Evolutionary conservation across 345 rosid genomes (phyloP).

Genomic region (Draba incana): DNA sequence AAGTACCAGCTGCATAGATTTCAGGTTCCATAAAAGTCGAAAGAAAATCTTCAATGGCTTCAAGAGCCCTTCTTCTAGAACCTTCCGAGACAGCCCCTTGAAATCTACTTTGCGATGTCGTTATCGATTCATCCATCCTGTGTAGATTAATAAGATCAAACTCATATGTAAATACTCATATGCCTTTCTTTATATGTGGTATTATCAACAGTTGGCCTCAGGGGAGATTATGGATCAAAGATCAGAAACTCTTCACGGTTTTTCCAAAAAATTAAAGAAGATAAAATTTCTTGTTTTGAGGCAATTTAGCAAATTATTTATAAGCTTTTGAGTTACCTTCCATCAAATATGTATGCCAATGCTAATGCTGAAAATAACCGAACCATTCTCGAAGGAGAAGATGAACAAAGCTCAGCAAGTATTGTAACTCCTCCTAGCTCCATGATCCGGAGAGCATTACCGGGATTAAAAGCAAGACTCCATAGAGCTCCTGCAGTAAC

Average conservation of each 20-base stretch:
- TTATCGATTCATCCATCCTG: conserved; percentile 75
- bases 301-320: not conserved
- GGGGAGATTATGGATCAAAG: no score
- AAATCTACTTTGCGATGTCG: conserved; percentile 58
- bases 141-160: conserved; percentile 16
- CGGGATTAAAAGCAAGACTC: conserved; percentile 78
- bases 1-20: conserved; percentile 63
- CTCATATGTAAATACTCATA: not conserved
- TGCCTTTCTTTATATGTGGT: no score
- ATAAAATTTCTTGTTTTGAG: no score
- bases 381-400: conserved; percentile 73
- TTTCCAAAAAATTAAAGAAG: no score
- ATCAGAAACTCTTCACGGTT: no score
- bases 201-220: no score
- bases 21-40: conserved; percentile 57
- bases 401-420: conserved; percentile 59
- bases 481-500: conserved; percentile 88
- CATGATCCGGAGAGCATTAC: conserved; percentile 72
- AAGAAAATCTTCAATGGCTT: conserved; percentile 60
- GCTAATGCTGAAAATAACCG: conserved; percentile 88
- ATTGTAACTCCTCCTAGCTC: conserved; percentile 76
- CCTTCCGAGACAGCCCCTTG: conserved; percentile 65
- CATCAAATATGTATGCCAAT: conserved; percentile 81
- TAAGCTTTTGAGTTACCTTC: conserved; percentile 51
- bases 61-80: conserved; percentile 66